Evolutionary conservation across 2,329 filamentous ascomycete species (phyloP), one percentile per base, ranked within the genome.

Genomic region (Ceratocystis variospora): DNA sequence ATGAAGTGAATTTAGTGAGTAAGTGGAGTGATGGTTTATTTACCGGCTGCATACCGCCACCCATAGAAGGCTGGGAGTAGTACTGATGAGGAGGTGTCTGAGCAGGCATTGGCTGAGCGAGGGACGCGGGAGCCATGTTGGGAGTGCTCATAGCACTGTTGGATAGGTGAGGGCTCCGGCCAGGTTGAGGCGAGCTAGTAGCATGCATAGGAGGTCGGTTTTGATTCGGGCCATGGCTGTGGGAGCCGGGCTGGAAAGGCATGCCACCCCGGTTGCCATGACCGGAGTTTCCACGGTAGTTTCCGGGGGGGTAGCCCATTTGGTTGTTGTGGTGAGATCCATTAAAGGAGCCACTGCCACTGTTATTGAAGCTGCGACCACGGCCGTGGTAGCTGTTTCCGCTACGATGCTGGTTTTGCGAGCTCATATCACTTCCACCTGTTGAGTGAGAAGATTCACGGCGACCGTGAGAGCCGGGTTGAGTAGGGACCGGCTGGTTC

Each of bases 401-500:
- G 70, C 81, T 84, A 71, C 83, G 83, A 70, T 80, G 81, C 72
- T 85, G 80, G 48, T 81, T 79, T 41, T 69, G 69, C 31, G 64
- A 65, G 46, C 66, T 66, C 68, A 69, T 69, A 33, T 69, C 69
- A 19, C 69, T 71, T 10, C 69, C 69, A 46, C 71, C 72, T 61
- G 85, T 82, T 25, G 90, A 95, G 73, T 94, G 90, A 46, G 87
- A 87, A 37, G 93, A 96, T 74, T 93, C 88, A 71, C 90, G 87
- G 72, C 93, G 88, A 71, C 90, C 83, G 76, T 97, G 92, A 70
- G 78, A 73, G 57, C 82, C 83, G n/a, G 84, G 81, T 72, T 88
- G 87, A 65, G 83, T 78, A 68, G 81, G 82, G 71, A 85, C 79
- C 68, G 81, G 79, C 68, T 82, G 81, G 70, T 83, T 82, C 71